A percentile compares a stretch with the other conserved stretches of the same genome.
These are phyloP conservation scores for Malus hybrid DNA, from an alignment of 331 rosid genomes.

Conservation along the genomic window DNA sequence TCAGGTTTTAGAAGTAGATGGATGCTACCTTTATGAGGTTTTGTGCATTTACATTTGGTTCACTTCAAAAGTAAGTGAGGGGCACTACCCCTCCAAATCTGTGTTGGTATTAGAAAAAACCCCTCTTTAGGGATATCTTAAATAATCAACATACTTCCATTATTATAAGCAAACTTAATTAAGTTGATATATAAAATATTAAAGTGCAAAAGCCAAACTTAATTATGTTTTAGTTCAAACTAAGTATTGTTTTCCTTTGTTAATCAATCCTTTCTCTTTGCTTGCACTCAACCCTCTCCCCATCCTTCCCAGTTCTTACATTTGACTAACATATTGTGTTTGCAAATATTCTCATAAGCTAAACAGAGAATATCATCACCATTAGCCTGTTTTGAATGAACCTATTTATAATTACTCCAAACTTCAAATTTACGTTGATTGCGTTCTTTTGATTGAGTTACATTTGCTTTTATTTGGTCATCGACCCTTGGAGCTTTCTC, in stretches of 20 bases:
- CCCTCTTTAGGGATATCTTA: neutral
- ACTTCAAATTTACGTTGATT: neutral
- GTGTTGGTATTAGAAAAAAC: neutral
- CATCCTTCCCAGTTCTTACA: neutral
- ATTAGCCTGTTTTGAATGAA: neutral
- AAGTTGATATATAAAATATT: neutral
- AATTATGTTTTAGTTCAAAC: neutral
- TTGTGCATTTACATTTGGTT: conserved; percentile 5
- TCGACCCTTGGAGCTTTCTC: neutral
- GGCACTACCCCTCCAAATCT: neutral
- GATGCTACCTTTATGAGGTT: neutral
- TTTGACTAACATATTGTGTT: neutral
- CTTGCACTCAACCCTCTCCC: conserved; percentile 4
- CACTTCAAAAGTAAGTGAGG: neutral
- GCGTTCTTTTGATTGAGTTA: neutral
- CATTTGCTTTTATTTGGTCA: neutral
- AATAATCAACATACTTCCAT: neutral
- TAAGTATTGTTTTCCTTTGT: neutral
- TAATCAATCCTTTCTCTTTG: neutral
- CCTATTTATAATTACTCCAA: neutral
- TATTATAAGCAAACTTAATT: neutral
- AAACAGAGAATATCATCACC: neutral
- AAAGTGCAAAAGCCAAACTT: neutral
- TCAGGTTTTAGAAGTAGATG: neutral
- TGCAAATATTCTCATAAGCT: neutral